Percentiles rank a stretch among this genome's conserved stretches.
These are phyloP conservation scores for Paracoccidioides brasiliensis DNA, from an alignment of 2,329 filamentous ascomycete genomes.

Conservation along the genomic window DNA sequence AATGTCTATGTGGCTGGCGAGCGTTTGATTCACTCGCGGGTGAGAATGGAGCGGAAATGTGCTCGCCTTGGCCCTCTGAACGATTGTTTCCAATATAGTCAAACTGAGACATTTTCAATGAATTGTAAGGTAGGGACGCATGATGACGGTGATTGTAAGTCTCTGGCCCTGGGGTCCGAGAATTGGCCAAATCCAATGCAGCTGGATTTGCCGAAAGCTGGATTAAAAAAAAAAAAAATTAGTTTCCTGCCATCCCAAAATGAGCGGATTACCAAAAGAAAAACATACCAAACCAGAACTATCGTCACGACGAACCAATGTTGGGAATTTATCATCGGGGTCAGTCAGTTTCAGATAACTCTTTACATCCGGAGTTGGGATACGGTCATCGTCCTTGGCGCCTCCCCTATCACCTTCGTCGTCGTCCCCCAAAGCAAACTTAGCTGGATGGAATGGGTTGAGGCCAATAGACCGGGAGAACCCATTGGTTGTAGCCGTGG, in stretches of 20 bases:
- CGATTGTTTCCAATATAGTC: constrained; percentile 11
- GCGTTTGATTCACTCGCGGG: constrained; percentile 3
- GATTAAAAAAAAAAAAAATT: constrained; percentile 20
- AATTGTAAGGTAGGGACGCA: constrained; percentile 46
- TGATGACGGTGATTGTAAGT: constrained; percentile 58
- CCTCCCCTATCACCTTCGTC: constrained; percentile 49
- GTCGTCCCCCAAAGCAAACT: constrained; percentile 75
- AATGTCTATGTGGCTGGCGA: constrained; percentile 32
- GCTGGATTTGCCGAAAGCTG: constrained; percentile 71
- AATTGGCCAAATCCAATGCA: constrained; percentile 65
- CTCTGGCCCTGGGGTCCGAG: constrained; percentile 53
- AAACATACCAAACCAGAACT: constrained; percentile 41
- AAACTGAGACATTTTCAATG: constrained; percentile 30
- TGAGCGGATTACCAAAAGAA: background rate
- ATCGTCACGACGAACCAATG: constrained; percentile 40
- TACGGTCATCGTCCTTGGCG: constrained; percentile 34
- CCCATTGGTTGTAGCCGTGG: constrained; percentile 18
- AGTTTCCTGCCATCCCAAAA: background rate
- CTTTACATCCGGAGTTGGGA: constrained; percentile 52
- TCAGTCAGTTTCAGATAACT: constrained; percentile 58
- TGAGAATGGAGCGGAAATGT: constrained; percentile 9
- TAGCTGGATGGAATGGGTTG: constrained; percentile 72
- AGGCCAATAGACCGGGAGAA: constrained; percentile 38
- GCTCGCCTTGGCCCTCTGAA: constrained; percentile 17
- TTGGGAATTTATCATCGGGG: constrained; percentile 76